phyloP scores from a whole-genome alignment of 768 basidiomycete species.

The Chiua virens region DNA sequence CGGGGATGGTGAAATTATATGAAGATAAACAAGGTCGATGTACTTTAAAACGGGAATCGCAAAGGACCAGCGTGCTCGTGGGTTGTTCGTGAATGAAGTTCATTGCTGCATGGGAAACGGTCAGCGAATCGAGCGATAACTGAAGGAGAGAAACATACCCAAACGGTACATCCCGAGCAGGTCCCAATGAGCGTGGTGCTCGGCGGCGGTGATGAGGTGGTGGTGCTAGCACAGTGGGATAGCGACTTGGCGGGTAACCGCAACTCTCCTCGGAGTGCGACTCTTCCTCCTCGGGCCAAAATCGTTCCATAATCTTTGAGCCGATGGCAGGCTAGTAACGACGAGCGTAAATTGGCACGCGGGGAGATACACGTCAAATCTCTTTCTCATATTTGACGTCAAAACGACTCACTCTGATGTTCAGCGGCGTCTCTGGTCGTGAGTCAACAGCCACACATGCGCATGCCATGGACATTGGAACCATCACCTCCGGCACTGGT shows the following conservation, averaged over 20 bases:
- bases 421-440: conserved; percentile 1
- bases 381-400: neutral
- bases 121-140: neutral
- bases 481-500: conserved; percentile 19
- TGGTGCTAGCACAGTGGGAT: conserved; percentile 24
- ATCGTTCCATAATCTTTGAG: conserved; percentile 28
- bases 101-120: conserved; percentile 8
- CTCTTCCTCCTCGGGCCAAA: conserved; percentile 33
- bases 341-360: neutral
- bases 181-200: conserved; percentile 15
- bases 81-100: conserved; percentile 16
- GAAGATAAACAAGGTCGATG: conserved; percentile 1
- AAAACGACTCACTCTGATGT: conserved; percentile 13
- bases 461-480: conserved; percentile 16
- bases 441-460: conserved; percentile 1
- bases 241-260: conserved; percentile 6
- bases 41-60: conserved; percentile 30
- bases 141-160: conserved; percentile 11
- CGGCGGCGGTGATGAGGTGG: conserved; percentile 32
- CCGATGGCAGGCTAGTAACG: conserved; percentile 25
- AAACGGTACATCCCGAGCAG: conserved; percentile 6
- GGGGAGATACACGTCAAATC: conserved; percentile 9
- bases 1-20: neutral
- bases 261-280: conserved; percentile 19
- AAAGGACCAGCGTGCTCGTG: conserved; percentile 16